phyloP scores from a whole-genome alignment of 2,329 filamentous ascomycete species.

The Scedosporium dehoogii region DNA sequence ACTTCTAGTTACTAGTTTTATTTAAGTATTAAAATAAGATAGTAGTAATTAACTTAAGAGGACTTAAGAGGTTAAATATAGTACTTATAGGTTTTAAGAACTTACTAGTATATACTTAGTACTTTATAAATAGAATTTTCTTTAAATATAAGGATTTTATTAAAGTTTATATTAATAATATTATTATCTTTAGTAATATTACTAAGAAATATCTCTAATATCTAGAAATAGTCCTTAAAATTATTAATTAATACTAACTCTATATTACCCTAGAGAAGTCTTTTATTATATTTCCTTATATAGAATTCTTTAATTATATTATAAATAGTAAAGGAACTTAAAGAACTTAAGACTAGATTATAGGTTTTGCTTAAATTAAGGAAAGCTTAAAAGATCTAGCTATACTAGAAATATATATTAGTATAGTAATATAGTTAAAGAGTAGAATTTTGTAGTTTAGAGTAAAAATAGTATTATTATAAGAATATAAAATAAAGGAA shows the following conservation, averaged over 20 bases:
- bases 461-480: no score
- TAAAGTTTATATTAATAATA: neutral
- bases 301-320: neutral
- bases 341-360: conserved; percentile 3
- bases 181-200: neutral
- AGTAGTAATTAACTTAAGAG: neutral
- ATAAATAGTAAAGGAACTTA: neutral
- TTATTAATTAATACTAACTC: neutral
- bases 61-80: neutral
- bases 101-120: conserved; percentile 7
- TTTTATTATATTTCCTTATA: neutral
- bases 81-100: conserved; percentile 5
- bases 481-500: no score
- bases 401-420: conserved; percentile 2
- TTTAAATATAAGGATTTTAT: conserved; percentile 8
- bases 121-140: conserved; percentile 7
- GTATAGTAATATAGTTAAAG: neutral
- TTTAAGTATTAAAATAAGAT: neutral
- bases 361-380: neutral
- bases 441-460: conserved; percentile 1
- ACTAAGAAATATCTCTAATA: neutral
- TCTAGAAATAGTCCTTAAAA: neutral
- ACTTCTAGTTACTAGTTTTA: neutral
- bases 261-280: neutral
- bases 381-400: neutral